These are phyloP conservation scores for Lichtheimia ornata DNA, from an alignment of 371 early-diverging fungal species.

Conservation along the genomic window DNA sequence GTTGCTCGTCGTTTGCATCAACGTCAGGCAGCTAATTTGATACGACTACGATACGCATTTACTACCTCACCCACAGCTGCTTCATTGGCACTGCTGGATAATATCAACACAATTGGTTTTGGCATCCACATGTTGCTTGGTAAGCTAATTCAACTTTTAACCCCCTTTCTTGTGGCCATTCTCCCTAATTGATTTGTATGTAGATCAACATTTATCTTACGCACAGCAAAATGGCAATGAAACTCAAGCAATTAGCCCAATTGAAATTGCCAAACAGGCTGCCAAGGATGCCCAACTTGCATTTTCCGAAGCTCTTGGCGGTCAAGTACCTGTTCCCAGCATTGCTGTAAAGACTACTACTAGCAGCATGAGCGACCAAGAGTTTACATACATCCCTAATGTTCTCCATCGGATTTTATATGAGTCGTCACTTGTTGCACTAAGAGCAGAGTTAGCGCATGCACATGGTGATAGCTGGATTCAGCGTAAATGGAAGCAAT, in stretches of 20 bases:
- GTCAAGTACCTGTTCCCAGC: constrained; percentile 11
- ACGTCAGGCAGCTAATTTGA: constrained; percentile 38
- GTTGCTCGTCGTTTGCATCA: constrained; percentile 34
- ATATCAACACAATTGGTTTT: constrained; percentile 55
- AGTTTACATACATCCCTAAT: constrained; percentile 67
- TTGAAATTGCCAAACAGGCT: constrained; percentile 63
- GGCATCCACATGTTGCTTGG: constrained; percentile 65
- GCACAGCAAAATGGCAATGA: constrained; percentile 12
- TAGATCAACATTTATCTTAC: constrained; percentile 19
- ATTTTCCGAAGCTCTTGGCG: constrained; percentile 37
- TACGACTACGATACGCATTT: constrained; percentile 48
- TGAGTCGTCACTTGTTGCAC: constrained; percentile 63
- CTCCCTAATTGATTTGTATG: neutral
- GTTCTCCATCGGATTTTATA: constrained; percentile 71
- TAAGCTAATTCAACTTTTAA: constrained; percentile 16
- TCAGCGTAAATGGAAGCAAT: neutral
- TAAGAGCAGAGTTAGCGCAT: constrained; percentile 36
- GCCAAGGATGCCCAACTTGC: constrained; percentile 59
- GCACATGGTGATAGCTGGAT: constrained; percentile 2
- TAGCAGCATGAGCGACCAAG: constrained; percentile 15
- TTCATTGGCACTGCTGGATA: constrained; percentile 28
- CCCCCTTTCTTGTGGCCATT: constrained; percentile 1
- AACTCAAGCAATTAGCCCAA: constrained; percentile 62
- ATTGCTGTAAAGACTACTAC: constrained; percentile 15
- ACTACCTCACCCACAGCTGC: constrained; percentile 12